phyloP scores from a whole-genome alignment of 129 eudicot genomes.

The Dittrichia graveolens region DNA sequence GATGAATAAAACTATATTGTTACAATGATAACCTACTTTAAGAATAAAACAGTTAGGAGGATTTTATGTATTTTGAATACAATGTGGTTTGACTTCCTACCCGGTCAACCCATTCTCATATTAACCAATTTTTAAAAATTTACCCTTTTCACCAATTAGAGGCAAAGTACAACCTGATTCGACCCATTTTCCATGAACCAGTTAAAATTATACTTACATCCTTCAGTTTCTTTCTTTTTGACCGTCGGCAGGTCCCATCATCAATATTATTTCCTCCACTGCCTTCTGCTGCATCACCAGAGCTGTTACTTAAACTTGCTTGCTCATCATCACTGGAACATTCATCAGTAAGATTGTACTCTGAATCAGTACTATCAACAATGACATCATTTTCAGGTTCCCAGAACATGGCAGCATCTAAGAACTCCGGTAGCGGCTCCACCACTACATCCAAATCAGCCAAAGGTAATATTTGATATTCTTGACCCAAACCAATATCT shows the following conservation, averaged over 20 bases:
- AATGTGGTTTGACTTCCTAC: neutral
- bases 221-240: constrained; percentile 61
- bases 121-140: neutral
- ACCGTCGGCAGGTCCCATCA: constrained; percentile 57
- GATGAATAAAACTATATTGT: neutral
- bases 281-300: constrained; percentile 59
- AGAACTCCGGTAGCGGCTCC: constrained; percentile 79
- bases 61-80: neutral
- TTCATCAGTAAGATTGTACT: constrained; percentile 72
- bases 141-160: too few relatives aligned
- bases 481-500: constrained; percentile 84
- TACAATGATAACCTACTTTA: neutral
- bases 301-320: constrained; percentile 45
- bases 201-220: constrained; percentile 47
- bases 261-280: constrained; percentile 36
- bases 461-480: constrained; percentile 76
- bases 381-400: constrained; percentile 83
- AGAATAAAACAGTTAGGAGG: neutral
- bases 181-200: neutral
- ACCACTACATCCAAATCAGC: constrained; percentile 70
- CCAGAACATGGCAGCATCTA: constrained; percentile 81
- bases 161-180: too few relatives aligned
- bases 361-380: constrained; percentile 85
- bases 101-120: neutral
- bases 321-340: constrained; percentile 62